phyloP scores from a whole-genome alignment of 1,139 yeast genomes.

The Zhuliangozyma blackwelliae region DNA sequence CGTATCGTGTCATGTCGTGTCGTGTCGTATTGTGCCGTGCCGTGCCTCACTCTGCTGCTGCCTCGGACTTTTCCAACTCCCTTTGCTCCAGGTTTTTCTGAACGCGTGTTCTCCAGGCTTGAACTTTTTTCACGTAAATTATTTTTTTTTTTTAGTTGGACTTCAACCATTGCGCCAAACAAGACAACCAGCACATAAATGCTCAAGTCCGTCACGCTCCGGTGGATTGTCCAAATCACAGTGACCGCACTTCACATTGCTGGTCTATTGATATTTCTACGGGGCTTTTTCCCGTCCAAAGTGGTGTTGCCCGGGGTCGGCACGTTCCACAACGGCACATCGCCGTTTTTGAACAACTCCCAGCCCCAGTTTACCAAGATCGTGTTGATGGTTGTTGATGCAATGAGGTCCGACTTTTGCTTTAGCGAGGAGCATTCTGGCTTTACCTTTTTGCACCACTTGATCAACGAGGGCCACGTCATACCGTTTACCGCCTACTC shows the following conservation, averaged over 20 bases:
- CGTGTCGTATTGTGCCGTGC: too few relatives aligned
- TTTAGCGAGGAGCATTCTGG: slow-evolving; percentile 55
- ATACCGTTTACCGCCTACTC: slow-evolving; percentile 88
- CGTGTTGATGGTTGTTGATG: slow-evolving; percentile 86
- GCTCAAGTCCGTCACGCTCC: slow-evolving; percentile 9
- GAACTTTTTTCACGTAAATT: not conserved
- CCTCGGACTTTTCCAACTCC: too few relatives aligned
- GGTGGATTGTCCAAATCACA: slow-evolving; percentile 11
- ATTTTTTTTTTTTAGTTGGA: not conserved
- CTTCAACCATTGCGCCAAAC: not conserved
- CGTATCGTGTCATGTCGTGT: too few relatives aligned
- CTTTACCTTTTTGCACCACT: slow-evolving; percentile 62
- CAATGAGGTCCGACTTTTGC: slow-evolving; percentile 83
- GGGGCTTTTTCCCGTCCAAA: slow-evolving; percentile 90
- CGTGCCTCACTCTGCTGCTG: too few relatives aligned
- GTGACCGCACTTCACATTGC: slow-evolving; percentile 25
- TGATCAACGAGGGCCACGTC: slow-evolving; percentile 67
- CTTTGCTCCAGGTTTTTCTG: not conserved
- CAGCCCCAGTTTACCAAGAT: slow-evolving; percentile 60
- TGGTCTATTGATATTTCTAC: slow-evolving; percentile 60
- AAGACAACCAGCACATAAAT: too few relatives aligned
- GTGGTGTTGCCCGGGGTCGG: slow-evolving; percentile 59
- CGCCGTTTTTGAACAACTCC: slow-evolving; percentile 8
- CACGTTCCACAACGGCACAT: slow-evolving; percentile 20
- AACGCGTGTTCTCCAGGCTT: not conserved